phyloP scores from a whole-genome alignment of 1,284 basidiomycete genomes.

The Exsudoporus floridanus region DNA sequence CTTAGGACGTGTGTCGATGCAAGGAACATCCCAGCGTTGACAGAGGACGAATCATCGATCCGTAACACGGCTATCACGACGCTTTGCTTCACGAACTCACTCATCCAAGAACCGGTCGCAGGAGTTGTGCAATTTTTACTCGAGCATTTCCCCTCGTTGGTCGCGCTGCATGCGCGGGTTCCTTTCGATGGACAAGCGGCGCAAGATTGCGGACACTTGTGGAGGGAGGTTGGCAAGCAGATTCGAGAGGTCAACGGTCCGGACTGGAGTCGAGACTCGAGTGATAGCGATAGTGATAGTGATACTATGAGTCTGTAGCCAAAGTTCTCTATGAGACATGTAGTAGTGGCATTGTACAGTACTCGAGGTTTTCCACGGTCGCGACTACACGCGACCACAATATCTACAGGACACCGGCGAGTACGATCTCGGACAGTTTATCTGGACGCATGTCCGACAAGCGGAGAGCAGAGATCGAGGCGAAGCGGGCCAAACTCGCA shows the following conservation, averaged over 20 bases:
- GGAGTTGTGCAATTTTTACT: conserved; percentile 5
- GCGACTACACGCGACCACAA: not conserved
- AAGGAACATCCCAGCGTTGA: conserved; percentile 1
- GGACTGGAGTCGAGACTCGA: not conserved
- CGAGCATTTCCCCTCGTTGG: conserved; percentile 4
- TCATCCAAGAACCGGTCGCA: not conserved
- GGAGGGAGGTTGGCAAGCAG: not conserved
- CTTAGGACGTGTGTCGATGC: conserved; percentile 9
- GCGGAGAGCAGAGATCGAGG: conserved; percentile 84
- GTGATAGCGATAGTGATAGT: not conserved
- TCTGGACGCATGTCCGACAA: conserved; percentile 44
- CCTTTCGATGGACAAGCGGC: not conserved
- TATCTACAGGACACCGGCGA: not conserved
- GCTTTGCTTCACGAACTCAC: conserved; percentile 5
- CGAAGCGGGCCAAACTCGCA: conserved; percentile 85
- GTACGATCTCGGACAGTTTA: not conserved
- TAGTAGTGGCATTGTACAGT: not conserved
- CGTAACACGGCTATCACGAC: conserved; percentile 4
- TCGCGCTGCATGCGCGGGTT: not conserved
- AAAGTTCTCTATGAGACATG: not conserved
- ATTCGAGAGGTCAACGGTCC: not conserved
- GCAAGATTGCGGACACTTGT: not conserved
- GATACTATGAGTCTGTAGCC: no score
- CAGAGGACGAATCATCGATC: conserved; percentile 3
- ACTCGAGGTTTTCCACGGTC: conserved; percentile 21